Percentiles rank a stretch among this genome's conserved stretches.
Evolutionary conservation across 371 early-diverging fungal species (phyloP).

Genomic region (Mucor indicus): DNA sequence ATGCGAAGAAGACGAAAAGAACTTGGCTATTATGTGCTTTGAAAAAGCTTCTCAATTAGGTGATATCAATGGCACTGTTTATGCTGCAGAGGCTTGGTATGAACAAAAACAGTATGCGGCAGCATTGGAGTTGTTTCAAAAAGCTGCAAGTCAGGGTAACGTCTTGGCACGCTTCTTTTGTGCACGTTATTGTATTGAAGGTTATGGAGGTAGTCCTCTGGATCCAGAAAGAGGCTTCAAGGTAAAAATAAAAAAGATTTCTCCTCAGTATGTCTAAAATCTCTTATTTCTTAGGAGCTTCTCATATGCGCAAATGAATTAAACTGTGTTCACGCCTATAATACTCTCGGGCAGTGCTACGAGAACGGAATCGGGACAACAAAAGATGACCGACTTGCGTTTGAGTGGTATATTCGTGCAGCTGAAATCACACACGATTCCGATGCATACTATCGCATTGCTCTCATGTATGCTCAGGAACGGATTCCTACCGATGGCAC

Average conservation of each 20-base stretch:
- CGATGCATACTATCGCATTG: slow-evolving; percentile 45
- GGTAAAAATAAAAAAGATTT: slow-evolving; percentile 12
- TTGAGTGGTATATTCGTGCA: slow-evolving; percentile 38
- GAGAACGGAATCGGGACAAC: slow-evolving; percentile 40
- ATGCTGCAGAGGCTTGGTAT: slow-evolving; percentile 45
- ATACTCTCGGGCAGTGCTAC: slow-evolving; percentile 44
- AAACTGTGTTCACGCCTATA: slow-evolving; percentile 33
- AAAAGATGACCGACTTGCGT: slow-evolving; percentile 45
- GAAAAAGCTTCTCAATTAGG: slow-evolving; percentile 40
- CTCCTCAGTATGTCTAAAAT: not conserved
- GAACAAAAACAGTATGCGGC: slow-evolving; percentile 43
- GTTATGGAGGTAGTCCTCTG: slow-evolving; percentile 32
- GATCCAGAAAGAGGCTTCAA: slow-evolving; percentile 38
- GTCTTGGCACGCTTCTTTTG: slow-evolving; percentile 37
- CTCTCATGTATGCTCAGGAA: slow-evolving; percentile 30
- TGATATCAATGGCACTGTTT: slow-evolving; percentile 38
- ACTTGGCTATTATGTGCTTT: slow-evolving; percentile 31
- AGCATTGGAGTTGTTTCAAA: slow-evolving; percentile 39
- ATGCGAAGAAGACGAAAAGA: slow-evolving; percentile 29
- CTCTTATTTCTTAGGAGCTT: slow-evolving; percentile 26
- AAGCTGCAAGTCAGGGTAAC: slow-evolving; percentile 38
- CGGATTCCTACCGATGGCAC: slow-evolving; percentile 1
- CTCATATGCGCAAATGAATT: slow-evolving; percentile 37
- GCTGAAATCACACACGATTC: slow-evolving; percentile 32
- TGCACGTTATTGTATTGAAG: slow-evolving; percentile 39